These are phyloP conservation scores for Pseudocohnilembus persalinus DNA, from an alignment of 169 alveolate genomes.

Conservation along the genomic window DNA sequence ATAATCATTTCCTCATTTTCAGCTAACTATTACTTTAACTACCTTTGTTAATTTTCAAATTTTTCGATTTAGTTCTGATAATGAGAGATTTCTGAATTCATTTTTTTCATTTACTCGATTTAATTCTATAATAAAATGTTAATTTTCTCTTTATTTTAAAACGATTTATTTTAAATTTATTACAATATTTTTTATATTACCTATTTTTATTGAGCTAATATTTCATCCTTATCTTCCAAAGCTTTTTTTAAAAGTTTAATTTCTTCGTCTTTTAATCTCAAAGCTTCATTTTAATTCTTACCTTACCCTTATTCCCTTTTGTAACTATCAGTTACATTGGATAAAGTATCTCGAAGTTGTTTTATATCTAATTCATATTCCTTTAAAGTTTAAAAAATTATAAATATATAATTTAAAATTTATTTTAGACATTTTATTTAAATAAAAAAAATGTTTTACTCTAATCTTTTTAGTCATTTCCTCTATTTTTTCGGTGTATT, in stretches of 20 bases:
- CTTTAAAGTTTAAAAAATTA: conserved; percentile 14
- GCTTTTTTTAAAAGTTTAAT: background rate
- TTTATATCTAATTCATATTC: conserved; percentile 18
- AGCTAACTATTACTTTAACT: too few species aligned
- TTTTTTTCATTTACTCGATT: background rate
- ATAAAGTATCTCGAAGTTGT: conserved; percentile 13
- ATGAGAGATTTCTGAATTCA: background rate
- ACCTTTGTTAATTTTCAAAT: background rate
- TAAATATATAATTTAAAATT: background rate
- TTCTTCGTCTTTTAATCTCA: conserved; percentile 27
- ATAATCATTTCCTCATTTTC: background rate
- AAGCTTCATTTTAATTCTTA: conserved; percentile 23
- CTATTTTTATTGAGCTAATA: background rate
- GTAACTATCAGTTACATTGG: conserved; percentile 21
- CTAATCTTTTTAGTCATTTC: background rate
- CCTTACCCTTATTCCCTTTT: conserved; percentile 23
- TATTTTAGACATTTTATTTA: conserved; percentile 4
- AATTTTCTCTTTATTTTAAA: too few species aligned
- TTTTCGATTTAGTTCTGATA: background rate
- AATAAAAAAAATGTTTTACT: conserved; percentile 15
- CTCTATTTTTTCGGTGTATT: conserved; percentile 6
- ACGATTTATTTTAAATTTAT: too few species aligned
- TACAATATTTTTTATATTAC: background rate
- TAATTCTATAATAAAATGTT: background rate
- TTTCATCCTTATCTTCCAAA: conserved; percentile 18